These are phyloP conservation scores for Pichia norvegensis DNA, from an alignment of 1,139 yeast species.

Conservation along the genomic window DNA sequence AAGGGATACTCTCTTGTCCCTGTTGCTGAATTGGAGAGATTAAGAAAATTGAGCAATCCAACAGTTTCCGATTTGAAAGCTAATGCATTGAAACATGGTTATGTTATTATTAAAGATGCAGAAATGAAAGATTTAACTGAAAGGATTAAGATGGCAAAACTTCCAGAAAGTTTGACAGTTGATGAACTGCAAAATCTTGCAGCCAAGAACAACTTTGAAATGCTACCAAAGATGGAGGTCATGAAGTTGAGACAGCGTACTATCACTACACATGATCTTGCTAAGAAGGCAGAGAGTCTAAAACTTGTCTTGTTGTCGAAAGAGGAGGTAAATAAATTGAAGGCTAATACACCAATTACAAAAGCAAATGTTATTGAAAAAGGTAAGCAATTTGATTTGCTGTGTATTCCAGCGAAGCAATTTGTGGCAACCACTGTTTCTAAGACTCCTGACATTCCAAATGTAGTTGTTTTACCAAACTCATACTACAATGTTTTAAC, in stretches of 20 bases:
- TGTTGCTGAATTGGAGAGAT: constrained; percentile 6
- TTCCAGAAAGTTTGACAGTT: constrained; percentile 10
- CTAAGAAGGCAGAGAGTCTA: constrained; percentile 37
- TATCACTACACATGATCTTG: constrained; percentile 25
- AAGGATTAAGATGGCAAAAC: constrained; percentile 3
- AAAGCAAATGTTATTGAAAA: constrained; percentile 23
- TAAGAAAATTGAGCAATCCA: background rate
- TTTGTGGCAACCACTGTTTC: constrained; percentile 56
- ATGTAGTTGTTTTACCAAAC: constrained; percentile 56
- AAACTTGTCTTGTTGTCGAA: constrained; percentile 40
- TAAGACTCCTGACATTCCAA: constrained; percentile 45
- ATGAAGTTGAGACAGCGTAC: constrained; percentile 22
- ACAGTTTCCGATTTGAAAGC: constrained; percentile 4
- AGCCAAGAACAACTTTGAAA: constrained; percentile 24
- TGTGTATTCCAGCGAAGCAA: constrained; percentile 48
- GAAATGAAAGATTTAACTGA: constrained; percentile 22
- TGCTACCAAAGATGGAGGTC: constrained; percentile 24
- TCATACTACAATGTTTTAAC: constrained; percentile 55
- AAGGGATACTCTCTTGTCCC: constrained; percentile 18
- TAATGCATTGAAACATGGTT: constrained; percentile 29
- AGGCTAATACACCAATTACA: constrained; percentile 19
- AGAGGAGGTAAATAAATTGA: constrained; percentile 23
- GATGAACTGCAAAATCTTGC: constrained; percentile 18
- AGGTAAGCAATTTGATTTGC: constrained; percentile 40
- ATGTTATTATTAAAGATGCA: constrained; percentile 30